Conservation (phyloP, 2,329 filamentous ascomycete genomes). For the Cladophialophora yegresii region DNA sequence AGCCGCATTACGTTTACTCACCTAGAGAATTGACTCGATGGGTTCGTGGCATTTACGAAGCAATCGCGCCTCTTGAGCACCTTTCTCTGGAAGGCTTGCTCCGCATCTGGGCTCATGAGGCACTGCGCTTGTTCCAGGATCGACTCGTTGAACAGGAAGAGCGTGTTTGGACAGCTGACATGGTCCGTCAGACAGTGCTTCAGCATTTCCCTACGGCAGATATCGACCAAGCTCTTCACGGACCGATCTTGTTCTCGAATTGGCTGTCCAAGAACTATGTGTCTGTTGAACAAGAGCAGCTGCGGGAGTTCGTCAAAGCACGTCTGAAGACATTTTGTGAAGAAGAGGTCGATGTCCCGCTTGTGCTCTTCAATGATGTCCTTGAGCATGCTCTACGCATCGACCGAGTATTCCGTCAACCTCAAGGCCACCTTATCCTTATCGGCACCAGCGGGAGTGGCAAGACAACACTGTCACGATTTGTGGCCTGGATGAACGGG, state of each 20-base stretch:
- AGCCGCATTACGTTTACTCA: conserved; percentile 98
- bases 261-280: conserved; percentile 99
- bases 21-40: conserved; percentile 96
- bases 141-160: conserved; percentile 93
- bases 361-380: conserved; percentile 99
- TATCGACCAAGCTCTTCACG: conserved; percentile 81
- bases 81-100: conserved; percentile 88
- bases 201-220: conserved; percentile 96
- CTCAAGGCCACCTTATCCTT: conserved; percentile 95
- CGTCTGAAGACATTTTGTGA: conserved; percentile 98
- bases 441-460: conserved; percentile 98
- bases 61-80: conserved; percentile 86
- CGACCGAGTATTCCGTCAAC: conserved; percentile 96
- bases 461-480: conserved; percentile 96
- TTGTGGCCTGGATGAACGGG: conserved; percentile 99
- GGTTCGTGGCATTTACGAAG: conserved; percentile 97
- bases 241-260: conserved; percentile 96
- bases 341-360: conserved; percentile 96
- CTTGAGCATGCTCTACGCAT: conserved; percentile 97
- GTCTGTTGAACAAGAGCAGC: conserved; percentile 89
- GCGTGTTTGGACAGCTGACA: conserved; percentile 89
- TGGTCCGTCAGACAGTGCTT: conserved; percentile 79
- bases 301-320: conserved; percentile 96
- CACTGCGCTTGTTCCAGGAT: conserved; percentile 93
- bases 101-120: conserved; percentile 97